phyloP scores from a whole-genome alignment of 208 protist species.

The Tritrichomonas foetus region DNA sequence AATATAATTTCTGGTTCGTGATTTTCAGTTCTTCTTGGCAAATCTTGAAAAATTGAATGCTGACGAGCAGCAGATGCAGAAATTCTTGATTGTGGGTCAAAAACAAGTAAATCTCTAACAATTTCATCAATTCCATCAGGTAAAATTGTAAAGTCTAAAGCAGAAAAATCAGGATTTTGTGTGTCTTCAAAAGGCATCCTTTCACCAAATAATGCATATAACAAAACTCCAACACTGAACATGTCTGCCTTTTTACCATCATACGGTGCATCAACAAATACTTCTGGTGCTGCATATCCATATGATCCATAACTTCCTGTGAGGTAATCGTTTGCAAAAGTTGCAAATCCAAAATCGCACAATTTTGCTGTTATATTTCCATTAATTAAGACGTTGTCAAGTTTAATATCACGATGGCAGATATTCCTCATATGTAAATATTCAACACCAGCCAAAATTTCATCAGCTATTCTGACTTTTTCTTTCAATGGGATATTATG shows the following conservation, averaged over 20 bases:
- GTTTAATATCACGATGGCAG: slow-evolving; percentile 3
- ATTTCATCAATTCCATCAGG: too few species aligned
- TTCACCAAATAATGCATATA: background rate
- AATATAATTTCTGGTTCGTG: too few species aligned
- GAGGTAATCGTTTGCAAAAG: background rate
- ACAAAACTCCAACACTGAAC: background rate
- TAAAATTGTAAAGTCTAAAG: too few species aligned
- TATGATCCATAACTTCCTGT: background rate
- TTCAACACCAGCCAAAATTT: background rate
- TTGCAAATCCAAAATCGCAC: background rate
- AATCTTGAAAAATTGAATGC: too few species aligned
- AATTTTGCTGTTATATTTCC: background rate
- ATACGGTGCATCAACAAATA: background rate
- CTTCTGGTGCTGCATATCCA: background rate
- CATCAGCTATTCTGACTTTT: too few species aligned
- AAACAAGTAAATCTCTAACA: too few species aligned
- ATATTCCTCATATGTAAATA: background rate
- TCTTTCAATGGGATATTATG: too few species aligned
- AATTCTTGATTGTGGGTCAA: too few species aligned
- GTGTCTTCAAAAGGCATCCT: background rate
- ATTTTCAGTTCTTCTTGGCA: too few species aligned
- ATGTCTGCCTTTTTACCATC: background rate
- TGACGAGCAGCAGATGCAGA: too few species aligned
- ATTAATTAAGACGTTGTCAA: background rate
- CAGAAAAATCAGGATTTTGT: too few species aligned